A percentile compares a stretch with the other conserved stretches of the same genome.
Conservation (phyloP, 352 stramenopile species). For the Pythium rishiriense region DNA sequence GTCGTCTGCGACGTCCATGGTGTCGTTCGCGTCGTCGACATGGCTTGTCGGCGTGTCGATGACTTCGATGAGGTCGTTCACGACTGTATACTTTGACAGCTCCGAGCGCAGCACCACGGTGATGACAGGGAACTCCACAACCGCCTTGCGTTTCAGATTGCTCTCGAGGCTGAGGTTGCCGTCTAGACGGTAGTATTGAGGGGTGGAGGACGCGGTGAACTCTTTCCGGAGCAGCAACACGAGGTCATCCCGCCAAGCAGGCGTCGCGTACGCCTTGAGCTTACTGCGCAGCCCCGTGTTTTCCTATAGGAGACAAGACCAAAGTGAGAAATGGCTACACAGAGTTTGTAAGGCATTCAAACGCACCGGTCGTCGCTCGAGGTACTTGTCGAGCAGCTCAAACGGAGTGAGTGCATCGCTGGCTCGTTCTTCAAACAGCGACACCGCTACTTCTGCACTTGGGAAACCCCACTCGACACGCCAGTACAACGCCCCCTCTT, state of each 20-base stretch:
- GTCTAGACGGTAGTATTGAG: constrained; percentile 75
- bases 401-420: constrained; percentile 58
- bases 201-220: constrained; percentile 63
- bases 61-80: constrained; percentile 69
- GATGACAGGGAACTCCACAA: constrained; percentile 83
- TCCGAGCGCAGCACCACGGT: constrained; percentile 48
- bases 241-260: constrained; percentile 56
- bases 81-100: constrained; percentile 54
- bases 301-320: constrained; percentile 39
- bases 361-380: constrained; percentile 59
- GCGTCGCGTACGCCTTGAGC: constrained; percentile 63
- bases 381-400: constrained; percentile 57
- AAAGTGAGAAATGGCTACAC: neutral
- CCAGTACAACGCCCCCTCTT: constrained; percentile 65
- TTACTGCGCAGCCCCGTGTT: constrained; percentile 69
- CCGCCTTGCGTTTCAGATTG: constrained; percentile 73
- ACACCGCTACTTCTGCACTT: constrained; percentile 45
- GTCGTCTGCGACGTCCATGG: neutral
- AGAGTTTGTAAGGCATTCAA: constrained; percentile 17
- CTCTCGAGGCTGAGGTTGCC: constrained; percentile 60
- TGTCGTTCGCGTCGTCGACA: neutral
- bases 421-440: constrained; percentile 49
- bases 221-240: constrained; percentile 75
- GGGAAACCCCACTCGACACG: constrained; percentile 80
- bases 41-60: constrained; percentile 30